phyloP scores from a whole-genome alignment of 2,329 filamentous ascomycete genomes.

The Niveomyces coronatus region DNA sequence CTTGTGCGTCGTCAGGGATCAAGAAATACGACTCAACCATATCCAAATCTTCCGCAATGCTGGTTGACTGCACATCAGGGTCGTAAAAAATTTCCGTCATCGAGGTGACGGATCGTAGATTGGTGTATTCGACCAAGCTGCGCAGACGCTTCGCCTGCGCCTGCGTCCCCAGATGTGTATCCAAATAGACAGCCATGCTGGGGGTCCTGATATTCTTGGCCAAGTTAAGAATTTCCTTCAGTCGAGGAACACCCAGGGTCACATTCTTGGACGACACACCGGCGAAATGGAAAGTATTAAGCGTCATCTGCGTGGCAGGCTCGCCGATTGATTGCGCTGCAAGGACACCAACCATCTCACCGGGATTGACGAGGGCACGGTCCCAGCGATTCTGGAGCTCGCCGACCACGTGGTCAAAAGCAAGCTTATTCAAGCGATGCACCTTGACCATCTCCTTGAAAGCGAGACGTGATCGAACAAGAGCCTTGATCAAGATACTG shows the following conservation, averaged over 20 bases:
- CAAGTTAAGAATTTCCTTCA: conserved; percentile 98
- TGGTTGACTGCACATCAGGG: conserved; percentile 75
- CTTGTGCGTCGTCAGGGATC: conserved; percentile 66
- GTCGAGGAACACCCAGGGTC: conserved; percentile 93
- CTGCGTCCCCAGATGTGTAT: conserved; percentile 54
- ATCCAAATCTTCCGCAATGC: conserved; percentile 77
- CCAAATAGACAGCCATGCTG: conserved; percentile 86
- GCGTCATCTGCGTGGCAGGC: conserved; percentile 96
- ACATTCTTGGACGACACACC: conserved; percentile 99
- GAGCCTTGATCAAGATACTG: conserved; percentile 84
- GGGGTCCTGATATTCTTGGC: conserved; percentile 98
- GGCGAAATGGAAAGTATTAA: conserved; percentile 99
- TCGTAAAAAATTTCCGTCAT: conserved; percentile 97
- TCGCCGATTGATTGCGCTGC: conserved; percentile 98
- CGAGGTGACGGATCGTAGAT: conserved; percentile 79
- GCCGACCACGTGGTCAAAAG: conserved; percentile 85
- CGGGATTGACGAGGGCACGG: conserved; percentile 75
- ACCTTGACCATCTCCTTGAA: conserved; percentile 88
- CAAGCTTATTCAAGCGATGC: conserved; percentile 78
- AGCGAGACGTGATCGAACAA: conserved; percentile 77
- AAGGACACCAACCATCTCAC: conserved; percentile 97
- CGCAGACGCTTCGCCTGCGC: conserved; percentile 77
- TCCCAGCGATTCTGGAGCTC: conserved; percentile 85
- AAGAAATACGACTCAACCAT: conserved; percentile 97
- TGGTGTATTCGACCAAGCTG: conserved; percentile 89